Conservation (phyloP, 106 monocot genomes). For the Dioscorea zingiberensis region DNA sequence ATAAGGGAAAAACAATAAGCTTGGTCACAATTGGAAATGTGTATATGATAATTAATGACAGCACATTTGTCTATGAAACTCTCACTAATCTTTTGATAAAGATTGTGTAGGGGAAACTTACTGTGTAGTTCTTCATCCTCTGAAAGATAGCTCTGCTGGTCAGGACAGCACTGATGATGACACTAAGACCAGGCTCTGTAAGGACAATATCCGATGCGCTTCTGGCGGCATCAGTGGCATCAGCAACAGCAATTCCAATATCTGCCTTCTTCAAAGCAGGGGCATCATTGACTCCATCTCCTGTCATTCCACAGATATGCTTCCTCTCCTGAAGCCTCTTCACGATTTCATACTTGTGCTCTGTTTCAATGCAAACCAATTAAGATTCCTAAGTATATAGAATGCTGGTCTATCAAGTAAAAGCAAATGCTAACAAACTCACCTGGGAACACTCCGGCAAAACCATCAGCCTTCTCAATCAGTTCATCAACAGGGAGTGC, state of each 20-base stretch:
- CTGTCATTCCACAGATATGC: slow-evolving; percentile 87
- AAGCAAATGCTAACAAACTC: background rate
- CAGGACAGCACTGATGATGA: slow-evolving; percentile 76
- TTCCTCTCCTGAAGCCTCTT: slow-evolving; percentile 62
- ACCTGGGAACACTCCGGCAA: slow-evolving; percentile 78
- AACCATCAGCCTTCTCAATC: slow-evolving; percentile 70
- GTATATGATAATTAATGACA: too few relatives aligned
- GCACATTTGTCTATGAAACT: too few relatives aligned
- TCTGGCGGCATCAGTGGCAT: slow-evolving; percentile 77
- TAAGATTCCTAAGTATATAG: background rate
- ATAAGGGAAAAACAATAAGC: background rate
- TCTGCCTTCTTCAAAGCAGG: slow-evolving; percentile 72
- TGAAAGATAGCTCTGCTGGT: slow-evolving; percentile 80
- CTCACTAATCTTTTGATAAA: too few relatives aligned
- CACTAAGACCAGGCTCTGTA: slow-evolving; percentile 70
- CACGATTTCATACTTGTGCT: slow-evolving; percentile 79
- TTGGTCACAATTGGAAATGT: background rate
- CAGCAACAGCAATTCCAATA: slow-evolving; percentile 71
- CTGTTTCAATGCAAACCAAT: slow-evolving; percentile 10
- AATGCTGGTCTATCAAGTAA: too few relatives aligned
- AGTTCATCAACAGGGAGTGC: slow-evolving; percentile 51
- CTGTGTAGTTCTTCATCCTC: slow-evolving; percentile 86
- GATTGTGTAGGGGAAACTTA: slow-evolving; percentile 5
- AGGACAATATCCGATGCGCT: slow-evolving; percentile 78
- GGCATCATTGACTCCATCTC: slow-evolving; percentile 80